Base-by-base conservation (phyloP, 257 asterid species). In the Ilex asprella region DNA sequence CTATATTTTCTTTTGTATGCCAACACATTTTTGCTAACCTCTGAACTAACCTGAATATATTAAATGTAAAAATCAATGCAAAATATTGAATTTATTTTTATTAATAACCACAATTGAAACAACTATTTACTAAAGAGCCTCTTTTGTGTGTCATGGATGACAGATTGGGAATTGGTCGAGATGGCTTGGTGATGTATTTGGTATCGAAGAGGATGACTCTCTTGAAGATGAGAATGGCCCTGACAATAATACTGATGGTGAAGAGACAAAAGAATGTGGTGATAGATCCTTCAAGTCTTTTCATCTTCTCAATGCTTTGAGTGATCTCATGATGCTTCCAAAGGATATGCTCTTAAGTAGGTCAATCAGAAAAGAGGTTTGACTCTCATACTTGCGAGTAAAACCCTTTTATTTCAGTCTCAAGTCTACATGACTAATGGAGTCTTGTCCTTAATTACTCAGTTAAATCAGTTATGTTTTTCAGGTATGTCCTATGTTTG, bases 281-380 rank as follows among this genome's bases (percentile, higher is more conserved):
- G 85, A 83, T 55, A 61, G 79, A 39, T 72, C 91, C 30, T 66
- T 77, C 2, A 84, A 84, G 73, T 67, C 84, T 57, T 89, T 89
- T 67, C 73, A 66, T 76, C 95, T 86, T 64, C 88, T 89, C 63
- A 84, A 82, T 66, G 86, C 89, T 35, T 69, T 89, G 78, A 86
- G 97, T 76, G 95, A 90, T 70, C 95, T 90, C 11, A 84, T 90
- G 95, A 90, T 90, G 97, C 95, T 90, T 59, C 97, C 97, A 9
- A 90, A 90, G 79, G 97, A 90, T 74, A 74, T 87, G 94, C 79
- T 87, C 43, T 64, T 83, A 63, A 80, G 83, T 61, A 84, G 64
- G 39, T 76, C 88, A 16, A 63, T 79, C 66, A 73, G 97, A 76
- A 85, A 83, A 80, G 95, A 90, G 95, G 95, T 86, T 41, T 13